Percentiles rank a stretch among this genome's conserved stretches.
phyloP scores from a whole-genome alignment of 371 early-diverging fungal species.

The Batkoa obscura region DNA sequence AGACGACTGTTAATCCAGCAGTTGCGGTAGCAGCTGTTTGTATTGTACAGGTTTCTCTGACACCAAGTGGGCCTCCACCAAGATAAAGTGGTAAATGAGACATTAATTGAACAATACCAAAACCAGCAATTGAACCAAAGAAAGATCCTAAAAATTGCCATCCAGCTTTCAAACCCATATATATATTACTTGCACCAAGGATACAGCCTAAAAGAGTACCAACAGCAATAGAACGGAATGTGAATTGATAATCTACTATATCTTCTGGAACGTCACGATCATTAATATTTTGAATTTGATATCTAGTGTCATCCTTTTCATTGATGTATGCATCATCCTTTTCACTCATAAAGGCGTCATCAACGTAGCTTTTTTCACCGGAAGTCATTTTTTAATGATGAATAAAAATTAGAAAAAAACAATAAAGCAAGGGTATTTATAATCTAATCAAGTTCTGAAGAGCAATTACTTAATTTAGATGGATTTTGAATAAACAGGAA shows the following conservation, averaged over 20 bases:
- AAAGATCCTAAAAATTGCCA: constrained; percentile 27
- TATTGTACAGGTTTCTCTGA: constrained; percentile 44
- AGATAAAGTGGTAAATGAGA: constrained; percentile 21
- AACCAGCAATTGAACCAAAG: constrained; percentile 50
- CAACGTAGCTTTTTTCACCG: too few relatives aligned
- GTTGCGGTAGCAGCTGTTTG: constrained; percentile 51
- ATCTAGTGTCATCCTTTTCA: too few relatives aligned
- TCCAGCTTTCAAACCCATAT: constrained; percentile 26
- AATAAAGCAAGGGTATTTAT: too few relatives aligned
- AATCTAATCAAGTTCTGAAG: too few relatives aligned
- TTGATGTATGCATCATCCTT: too few relatives aligned
- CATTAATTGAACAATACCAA: constrained; percentile 38
- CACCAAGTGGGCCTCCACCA: constrained; percentile 41
- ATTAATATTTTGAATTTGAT: too few relatives aligned
- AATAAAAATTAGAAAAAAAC: too few relatives aligned
- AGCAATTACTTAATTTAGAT: too few relatives aligned
- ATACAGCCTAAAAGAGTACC: constrained; percentile 23
- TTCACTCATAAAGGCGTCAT: too few relatives aligned
- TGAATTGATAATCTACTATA: constrained; percentile 1
- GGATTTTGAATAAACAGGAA: too few relatives aligned
- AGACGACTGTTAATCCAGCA: constrained; percentile 43
- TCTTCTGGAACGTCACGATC: not conserved
- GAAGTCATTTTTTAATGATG: too few relatives aligned
- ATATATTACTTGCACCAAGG: constrained; percentile 24
- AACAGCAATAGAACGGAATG: constrained; percentile 18